Conservation (phyloP, 169 alveolate genomes). For the Theileria sp. region DNA sequence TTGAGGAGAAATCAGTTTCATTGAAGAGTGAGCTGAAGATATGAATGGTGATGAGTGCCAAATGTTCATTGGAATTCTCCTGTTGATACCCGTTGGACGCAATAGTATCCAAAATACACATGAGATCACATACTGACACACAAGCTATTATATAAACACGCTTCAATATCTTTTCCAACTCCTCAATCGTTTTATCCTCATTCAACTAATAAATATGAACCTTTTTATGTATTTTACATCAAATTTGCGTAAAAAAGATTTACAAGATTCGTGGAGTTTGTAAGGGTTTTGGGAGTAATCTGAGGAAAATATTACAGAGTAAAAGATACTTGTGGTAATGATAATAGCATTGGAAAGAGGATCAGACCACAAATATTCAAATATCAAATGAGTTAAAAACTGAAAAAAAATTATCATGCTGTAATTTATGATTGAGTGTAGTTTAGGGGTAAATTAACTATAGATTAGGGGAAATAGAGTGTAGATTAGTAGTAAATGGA, state of each 20-base stretch:
- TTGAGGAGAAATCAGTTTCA: background rate
- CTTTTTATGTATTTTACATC: background rate
- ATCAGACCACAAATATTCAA: conserved; percentile 27
- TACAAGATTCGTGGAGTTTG: conserved; percentile 19
- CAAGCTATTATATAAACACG: conserved; percentile 34
- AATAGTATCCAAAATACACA: conserved; percentile 11
- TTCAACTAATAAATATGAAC: background rate
- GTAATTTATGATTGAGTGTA: too few species aligned
- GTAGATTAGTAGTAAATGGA: too few species aligned
- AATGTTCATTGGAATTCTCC: background rate
- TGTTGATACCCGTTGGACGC: background rate
- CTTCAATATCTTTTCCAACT: conserved; percentile 12
- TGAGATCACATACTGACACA: conserved; percentile 14
- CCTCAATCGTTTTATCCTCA: conserved; percentile 12
- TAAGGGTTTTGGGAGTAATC: conserved; percentile 43
- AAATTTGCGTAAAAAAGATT: background rate
- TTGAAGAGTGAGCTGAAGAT: conserved; percentile 28
- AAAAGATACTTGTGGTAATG: conserved; percentile 39
- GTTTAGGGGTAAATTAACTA: too few species aligned
- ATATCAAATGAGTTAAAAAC: conserved; percentile 26
- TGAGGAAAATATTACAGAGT: background rate
- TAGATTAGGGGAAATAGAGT: too few species aligned
- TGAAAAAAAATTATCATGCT: background rate
- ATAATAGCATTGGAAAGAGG: conserved; percentile 30
- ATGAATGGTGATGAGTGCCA: conserved; percentile 7